phyloP scores from a whole-genome alignment of 2,329 filamentous ascomycete genomes.

The Phyllosticta capitalensis region DNA sequence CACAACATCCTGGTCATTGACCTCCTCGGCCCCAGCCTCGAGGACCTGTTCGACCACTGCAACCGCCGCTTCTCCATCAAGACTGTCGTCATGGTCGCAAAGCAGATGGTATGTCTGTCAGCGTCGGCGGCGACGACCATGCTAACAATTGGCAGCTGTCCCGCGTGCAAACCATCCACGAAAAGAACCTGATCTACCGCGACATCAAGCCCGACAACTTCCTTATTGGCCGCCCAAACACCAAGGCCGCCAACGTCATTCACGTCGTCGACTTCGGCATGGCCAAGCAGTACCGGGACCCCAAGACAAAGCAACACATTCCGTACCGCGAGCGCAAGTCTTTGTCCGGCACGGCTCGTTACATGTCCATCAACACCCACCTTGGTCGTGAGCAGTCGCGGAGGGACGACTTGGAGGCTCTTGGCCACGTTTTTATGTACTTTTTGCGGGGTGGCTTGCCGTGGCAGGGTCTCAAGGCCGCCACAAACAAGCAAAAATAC shows the following conservation, averaged over 20 bases:
- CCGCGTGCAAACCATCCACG: conserved; percentile 87
- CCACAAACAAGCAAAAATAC: conserved; percentile 89
- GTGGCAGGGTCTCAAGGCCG: conserved; percentile 60
- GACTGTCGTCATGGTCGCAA: conserved; percentile 98
- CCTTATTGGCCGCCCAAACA: conserved; percentile 82
- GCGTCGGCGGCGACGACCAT: conserved; percentile 9
- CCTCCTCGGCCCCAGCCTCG: conserved; percentile 83
- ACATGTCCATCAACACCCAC: conserved; percentile 99
- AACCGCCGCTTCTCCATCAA: conserved; percentile 92
- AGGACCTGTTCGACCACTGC: conserved; percentile 96
- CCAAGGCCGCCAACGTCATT: conserved; percentile 94
- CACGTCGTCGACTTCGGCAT: conserved; percentile 99
- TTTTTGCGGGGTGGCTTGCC: conserved; percentile 57
- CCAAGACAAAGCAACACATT: conserved; percentile 98
- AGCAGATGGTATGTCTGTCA: conserved; percentile 72
- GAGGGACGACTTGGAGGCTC: conserved; percentile 86
- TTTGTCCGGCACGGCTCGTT: conserved; percentile 88
- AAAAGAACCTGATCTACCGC: conserved; percentile 98
- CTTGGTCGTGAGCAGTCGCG: conserved; percentile 91
- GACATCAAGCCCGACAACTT: conserved; percentile 99
- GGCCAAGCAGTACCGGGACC: conserved; percentile 98
- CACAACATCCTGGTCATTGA: conserved; percentile 99
- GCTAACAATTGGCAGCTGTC: conserved; percentile 52
- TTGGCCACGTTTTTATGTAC: conserved; percentile 63
- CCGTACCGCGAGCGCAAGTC: conserved; percentile 96